Evolutionary conservation across 345 rosid species (phyloP), one percentile per base, ranked within the genome.

Genomic region (Eucalyptus urophylla): DNA sequence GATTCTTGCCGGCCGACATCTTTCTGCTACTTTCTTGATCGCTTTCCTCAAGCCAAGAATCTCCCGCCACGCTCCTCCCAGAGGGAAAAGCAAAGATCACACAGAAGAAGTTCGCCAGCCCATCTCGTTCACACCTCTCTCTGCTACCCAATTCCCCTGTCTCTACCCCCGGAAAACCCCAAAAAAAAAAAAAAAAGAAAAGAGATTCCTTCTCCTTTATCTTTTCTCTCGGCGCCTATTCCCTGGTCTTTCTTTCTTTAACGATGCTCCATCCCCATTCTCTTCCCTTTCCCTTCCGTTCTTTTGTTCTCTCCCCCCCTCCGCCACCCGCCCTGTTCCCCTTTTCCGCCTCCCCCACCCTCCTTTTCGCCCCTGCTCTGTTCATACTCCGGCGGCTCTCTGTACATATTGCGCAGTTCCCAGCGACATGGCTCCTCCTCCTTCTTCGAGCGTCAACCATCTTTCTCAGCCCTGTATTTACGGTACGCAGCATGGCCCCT

Each of bases 401-500:
- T 87, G 47, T 49, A 49, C 50, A 25, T 40, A 33, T 87, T 86
- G 29, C 19, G 60, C 89, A 27, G 49, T n/a, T 83, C 88, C 29
- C 49, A 80, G 80, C 25, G 58, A 53, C 93, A 94, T 96, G 98
- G 96, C 95, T 89, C 93, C 94, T 90, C 93, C 95, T 86, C 24
- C 95, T 87, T 31, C 96, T 69, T 58, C 86, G 91, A 14, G 92
- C 89, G 91, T 95, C 91, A 95, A 88, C 93, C 95, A 93, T 83
- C 92, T 95, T 90, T 95, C 99, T 21, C 95, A 96, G 88, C 98
- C 98, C 88, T 96, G 98, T 76, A 92, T 96, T 88, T 94, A 96
- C 49, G 99, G 99, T 96, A 89, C 53, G 89, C 54, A 14, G 14
- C 37, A 33, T 87, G 85, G 43, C 49, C 69, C 69, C 43, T 67